Evolutionary conservation across 2,329 filamentous ascomycete species (phyloP), one percentile per base, ranked within the genome.

Genomic region (Emergomyces orientalis): DNA sequence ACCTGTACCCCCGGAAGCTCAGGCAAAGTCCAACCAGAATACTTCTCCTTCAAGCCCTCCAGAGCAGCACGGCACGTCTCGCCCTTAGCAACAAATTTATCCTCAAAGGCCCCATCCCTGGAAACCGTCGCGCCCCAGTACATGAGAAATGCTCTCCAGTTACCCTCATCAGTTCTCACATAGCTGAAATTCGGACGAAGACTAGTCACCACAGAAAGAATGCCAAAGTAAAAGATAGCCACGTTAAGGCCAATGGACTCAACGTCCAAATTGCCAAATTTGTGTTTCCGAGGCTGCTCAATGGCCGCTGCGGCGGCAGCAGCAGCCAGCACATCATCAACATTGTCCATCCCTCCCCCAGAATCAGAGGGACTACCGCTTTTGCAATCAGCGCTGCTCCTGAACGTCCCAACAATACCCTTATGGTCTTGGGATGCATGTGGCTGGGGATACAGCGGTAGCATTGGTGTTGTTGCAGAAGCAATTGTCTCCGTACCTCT

Each of bases 181-280:
- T 68, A 73, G 0, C 69, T 62, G 49, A 73, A 72, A 1, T 59
- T 61, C 0, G 73, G 72, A 7, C 64, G 54, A 11, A 75, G 66
- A 8, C 65, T 55, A 13, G 67, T 67, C 57, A 72, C 68, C 7
- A 70, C 63, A 1, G 66, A 62, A 6, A 76, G 52, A 1, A 73
- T 68, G 13, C 71, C 72, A 61, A 75, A 76, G 60, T 67, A 71
- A 22, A 73, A 76, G 6, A 76, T 52, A 0, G 70, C 66, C 25
- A 69, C 64, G 4, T 65, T 60, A n/a, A 61, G 58, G 9, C 60
- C 63, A 56, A 73, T 41, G 1, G 27, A 51, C 2, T 52, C 49
- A 37, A 67, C 14, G 17, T 64, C 59, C 9, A 68, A 19, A n/a
- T 60, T 57, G 7, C 55, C 62, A 1, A 70, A 52, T 22, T 34